phyloP scores from a whole-genome alignment of 208 protist genomes.

The Endotrypanum monterogeii region DNA sequence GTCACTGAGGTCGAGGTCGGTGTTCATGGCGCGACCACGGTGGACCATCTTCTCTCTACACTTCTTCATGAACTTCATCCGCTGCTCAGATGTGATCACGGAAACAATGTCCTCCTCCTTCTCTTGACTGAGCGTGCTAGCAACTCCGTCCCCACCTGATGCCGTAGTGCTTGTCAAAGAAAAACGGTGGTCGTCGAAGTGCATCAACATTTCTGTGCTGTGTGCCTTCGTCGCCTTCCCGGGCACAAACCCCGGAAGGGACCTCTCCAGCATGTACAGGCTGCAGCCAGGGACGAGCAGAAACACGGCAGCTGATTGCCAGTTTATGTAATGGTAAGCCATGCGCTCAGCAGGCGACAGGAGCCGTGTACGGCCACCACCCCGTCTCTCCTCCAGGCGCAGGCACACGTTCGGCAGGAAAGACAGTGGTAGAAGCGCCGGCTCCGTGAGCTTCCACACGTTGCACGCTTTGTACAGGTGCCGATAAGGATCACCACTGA shows the following conservation, averaged over 20 bases:
- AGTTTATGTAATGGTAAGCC: neutral
- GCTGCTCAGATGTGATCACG: neutral
- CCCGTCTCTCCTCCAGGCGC: neutral
- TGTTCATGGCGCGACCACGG: neutral
- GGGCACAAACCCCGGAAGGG: neutral
- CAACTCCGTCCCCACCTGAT: neutral
- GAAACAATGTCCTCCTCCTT: neutral
- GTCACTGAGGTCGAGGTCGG: neutral
- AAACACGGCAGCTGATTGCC: neutral
- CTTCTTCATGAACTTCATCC: neutral
- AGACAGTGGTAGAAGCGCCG: neutral
- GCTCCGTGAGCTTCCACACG: neutral
- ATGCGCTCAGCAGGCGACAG: conserved; percentile 6
- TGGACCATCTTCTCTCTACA: neutral
- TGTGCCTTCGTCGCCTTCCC: neutral
- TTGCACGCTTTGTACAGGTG: neutral
- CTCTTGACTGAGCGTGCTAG: too few relatives aligned
- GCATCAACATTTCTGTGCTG: neutral
- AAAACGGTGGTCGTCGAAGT: neutral
- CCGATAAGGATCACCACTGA: neutral
- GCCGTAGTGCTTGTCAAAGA: neutral
- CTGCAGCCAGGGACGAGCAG: neutral
- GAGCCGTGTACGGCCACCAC: neutral
- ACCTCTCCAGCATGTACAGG: neutral
- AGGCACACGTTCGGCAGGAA: neutral